Evolutionary conservation across 257 asterid species (phyloP).

Genomic region (Salvia miltiorrhiza): DNA sequence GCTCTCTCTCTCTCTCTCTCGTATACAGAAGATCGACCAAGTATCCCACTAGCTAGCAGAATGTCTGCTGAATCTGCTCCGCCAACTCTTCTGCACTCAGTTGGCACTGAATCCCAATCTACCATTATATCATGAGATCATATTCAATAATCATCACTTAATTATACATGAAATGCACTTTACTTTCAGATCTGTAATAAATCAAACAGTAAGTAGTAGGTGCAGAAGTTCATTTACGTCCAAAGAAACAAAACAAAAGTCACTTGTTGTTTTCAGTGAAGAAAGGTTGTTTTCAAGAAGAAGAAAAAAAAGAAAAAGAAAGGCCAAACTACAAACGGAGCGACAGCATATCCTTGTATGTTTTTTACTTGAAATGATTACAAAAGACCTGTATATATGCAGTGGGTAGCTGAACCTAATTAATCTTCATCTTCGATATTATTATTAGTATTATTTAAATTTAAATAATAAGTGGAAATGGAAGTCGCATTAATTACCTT

Average conservation of each 20-base stretch:
- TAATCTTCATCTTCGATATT: not conserved
- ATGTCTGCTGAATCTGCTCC: slow-evolving; percentile 79
- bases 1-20: not conserved
- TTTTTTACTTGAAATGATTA: slow-evolving; percentile 1
- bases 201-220: slow-evolving; percentile 12
- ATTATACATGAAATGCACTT: not conserved
- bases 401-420: not conserved
- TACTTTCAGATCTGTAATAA: not conserved
- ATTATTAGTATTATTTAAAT: no score
- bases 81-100: slow-evolving; percentile 95
- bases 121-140: not conserved
- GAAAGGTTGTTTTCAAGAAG: not conserved
- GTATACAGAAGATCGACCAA: not conserved
- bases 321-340: not conserved
- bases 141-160: not conserved
- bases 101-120: slow-evolving; percentile 96
- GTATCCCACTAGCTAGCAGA: slow-evolving; percentile 32
- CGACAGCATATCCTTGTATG: no score
- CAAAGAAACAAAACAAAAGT: not conserved
- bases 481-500: slow-evolving; percentile 51
- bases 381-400: not conserved
- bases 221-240: slow-evolving; percentile 12
- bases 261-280: slow-evolving; percentile 23
- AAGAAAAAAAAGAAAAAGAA: no score
- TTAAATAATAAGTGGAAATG: not conserved